Evolutionary conservation across 805 yeast species (phyloP).

Genomic region (Wickerhamiella sergipiensis): DNA sequence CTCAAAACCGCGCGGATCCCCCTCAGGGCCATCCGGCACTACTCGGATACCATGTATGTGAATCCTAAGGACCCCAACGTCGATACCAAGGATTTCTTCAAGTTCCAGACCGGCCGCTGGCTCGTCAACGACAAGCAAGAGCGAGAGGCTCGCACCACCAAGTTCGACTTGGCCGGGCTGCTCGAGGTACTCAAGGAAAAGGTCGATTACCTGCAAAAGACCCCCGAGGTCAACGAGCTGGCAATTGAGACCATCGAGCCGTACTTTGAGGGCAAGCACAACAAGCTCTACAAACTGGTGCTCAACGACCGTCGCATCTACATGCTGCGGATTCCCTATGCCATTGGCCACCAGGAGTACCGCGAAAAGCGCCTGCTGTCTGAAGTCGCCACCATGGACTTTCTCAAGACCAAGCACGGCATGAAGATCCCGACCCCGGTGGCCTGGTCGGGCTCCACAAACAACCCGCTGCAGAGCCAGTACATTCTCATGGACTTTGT

Average conservation of each 20-base stretch:
- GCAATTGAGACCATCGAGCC: conserved; percentile 61
- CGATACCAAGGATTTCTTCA: conserved; percentile 41
- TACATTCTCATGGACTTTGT: conserved; percentile 70
- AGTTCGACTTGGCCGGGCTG: conserved; percentile 70
- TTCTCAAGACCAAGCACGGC: conserved; percentile 48
- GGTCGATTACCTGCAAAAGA: conserved; percentile 19
- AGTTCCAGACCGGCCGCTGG: conserved; percentile 96
- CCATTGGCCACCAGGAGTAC: conserved; percentile 48
- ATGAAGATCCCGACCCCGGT: conserved; percentile 56
- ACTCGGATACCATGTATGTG: conserved; percentile 11
- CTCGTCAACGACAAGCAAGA: conserved; percentile 61
- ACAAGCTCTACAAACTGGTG: conserved; percentile 66
- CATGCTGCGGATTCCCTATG: conserved; percentile 79
- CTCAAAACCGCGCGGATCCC: conserved; percentile 22
- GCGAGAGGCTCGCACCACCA: conserved; percentile 62
- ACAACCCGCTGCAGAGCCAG: conserved; percentile 57
- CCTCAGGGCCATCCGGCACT: conserved; percentile 2
- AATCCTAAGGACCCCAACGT: conserved; percentile 13
- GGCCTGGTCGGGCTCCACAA: conserved; percentile 48
- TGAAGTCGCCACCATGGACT: conserved; percentile 92
- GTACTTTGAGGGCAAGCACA: conserved; percentile 89
- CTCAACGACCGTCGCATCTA: conserved; percentile 48
- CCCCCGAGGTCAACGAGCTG: conserved; percentile 33
- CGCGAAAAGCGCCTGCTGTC: conserved; percentile 49
- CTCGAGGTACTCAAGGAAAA: conserved; percentile 25